Conservation (phyloP, 139 green algal species). For the Micractinium sp. region DNA sequence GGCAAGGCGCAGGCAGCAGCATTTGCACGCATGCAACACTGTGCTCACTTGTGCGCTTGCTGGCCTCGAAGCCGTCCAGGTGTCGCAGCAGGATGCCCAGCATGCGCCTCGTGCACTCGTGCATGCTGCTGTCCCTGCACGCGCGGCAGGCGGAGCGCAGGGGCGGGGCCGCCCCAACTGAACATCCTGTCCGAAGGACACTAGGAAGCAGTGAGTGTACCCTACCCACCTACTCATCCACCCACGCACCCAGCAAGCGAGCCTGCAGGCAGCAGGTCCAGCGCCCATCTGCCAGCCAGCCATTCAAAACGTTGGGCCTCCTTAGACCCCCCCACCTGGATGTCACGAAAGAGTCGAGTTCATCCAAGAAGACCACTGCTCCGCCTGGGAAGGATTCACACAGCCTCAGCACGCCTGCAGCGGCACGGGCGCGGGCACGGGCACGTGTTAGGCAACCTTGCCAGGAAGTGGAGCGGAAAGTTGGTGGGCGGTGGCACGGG, state of each 20-base stretch:
- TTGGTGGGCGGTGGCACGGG: neutral
- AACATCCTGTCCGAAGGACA: too few relatives aligned
- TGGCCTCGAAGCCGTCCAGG: conserved; percentile 76
- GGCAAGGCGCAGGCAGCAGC: too few relatives aligned
- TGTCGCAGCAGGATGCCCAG: conserved; percentile 90
- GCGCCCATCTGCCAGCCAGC: too few relatives aligned
- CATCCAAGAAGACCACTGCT: conserved; percentile 87
- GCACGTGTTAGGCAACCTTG: too few relatives aligned
- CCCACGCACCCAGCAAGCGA: too few relatives aligned
- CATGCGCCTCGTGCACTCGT: conserved; percentile 84
- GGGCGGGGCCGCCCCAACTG: neutral
- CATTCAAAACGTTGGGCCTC: too few relatives aligned
- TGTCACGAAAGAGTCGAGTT: conserved; percentile 67
- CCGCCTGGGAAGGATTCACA: conserved; percentile 39
- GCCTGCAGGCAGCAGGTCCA: too few relatives aligned
- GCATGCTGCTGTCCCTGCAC: conserved; percentile 60
- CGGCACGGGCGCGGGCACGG: too few relatives aligned
- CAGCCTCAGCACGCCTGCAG: conserved; percentile 41
- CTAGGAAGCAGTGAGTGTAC: too few relatives aligned
- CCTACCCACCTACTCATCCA: too few relatives aligned
- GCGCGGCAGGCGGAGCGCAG: neutral
- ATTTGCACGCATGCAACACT: neutral
- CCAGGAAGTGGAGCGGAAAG: neutral
- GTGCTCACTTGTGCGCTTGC: conserved; percentile 32
- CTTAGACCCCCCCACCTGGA: too few relatives aligned